phyloP scores from a whole-genome alignment of 2,329 filamentous ascomycete genomes.

The Epicoccum nigrum region DNA sequence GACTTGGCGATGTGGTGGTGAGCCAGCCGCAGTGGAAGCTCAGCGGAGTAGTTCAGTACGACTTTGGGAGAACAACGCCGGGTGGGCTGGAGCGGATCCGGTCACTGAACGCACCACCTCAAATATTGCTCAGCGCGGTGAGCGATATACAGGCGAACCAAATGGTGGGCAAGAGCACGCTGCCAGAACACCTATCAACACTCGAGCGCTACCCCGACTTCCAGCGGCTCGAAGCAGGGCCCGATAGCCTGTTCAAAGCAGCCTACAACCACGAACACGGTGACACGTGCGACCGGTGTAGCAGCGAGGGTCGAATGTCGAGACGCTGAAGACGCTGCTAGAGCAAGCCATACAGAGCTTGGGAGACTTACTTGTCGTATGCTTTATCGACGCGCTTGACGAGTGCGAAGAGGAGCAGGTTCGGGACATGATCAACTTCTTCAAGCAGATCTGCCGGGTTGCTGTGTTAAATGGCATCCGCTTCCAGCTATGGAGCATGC shows the following conservation, averaged over 20 bases:
- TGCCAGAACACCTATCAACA: background rate
- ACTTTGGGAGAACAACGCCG: conserved; percentile 18
- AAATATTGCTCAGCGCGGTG: conserved; percentile 18
- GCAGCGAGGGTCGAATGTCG: conserved; percentile 17
- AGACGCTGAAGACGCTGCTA: conserved; percentile 26
- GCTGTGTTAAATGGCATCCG: conserved; percentile 19
- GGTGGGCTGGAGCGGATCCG: conserved; percentile 14
- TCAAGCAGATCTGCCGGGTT: conserved; percentile 48
- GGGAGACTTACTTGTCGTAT: conserved; percentile 21
- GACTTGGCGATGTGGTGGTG: conserved; percentile 36
- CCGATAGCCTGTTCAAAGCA: conserved; percentile 2
- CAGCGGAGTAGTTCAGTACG: conserved; percentile 31
- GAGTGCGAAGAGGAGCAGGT: conserved; percentile 55
- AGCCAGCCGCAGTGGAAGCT: conserved; percentile 17
- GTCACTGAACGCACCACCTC: conserved; percentile 16
- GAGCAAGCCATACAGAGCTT: conserved; percentile 23
- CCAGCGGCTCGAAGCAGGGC: too few relatives aligned
- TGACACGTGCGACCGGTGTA: background rate
- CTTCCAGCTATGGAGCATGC: conserved; percentile 14
- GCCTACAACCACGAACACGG: background rate
- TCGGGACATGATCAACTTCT: conserved; percentile 52
- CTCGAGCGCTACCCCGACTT: too few relatives aligned
- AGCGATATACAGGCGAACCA: conserved; percentile 8
- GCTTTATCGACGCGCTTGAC: conserved; percentile 55
- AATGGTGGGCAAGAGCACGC: background rate